Evolutionary conservation across 31 red algal genomes (phyloP).

Genomic region (Bonnemaisonia californica): DNA sequence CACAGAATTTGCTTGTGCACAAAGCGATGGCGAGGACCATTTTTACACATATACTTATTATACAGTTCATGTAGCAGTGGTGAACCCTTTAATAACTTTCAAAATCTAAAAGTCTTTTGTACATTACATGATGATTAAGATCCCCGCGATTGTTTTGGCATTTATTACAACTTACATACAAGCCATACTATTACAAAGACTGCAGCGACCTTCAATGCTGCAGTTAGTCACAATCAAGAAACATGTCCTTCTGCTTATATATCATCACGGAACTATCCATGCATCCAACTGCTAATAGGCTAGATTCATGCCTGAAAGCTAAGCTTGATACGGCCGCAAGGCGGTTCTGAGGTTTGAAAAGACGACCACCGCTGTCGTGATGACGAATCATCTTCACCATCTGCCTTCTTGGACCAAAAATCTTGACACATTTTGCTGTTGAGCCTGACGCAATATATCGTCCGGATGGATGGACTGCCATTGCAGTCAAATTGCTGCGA

Average conservation of each 20-base stretch:
- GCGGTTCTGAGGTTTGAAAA: background rate
- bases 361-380: slow-evolving; percentile 23
- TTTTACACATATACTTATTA: too few species aligned
- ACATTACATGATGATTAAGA: background rate
- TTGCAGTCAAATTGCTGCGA: slow-evolving; percentile 45
- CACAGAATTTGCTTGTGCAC: too few species aligned
- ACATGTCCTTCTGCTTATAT: slow-evolving; percentile 30
- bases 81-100: background rate
- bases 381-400: slow-evolving; percentile 39
- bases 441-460: slow-evolving; percentile 60
- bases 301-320: slow-evolving; percentile 42
- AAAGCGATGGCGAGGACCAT: too few species aligned
- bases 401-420: slow-evolving; percentile 42
- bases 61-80: background rate
- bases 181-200: background rate
- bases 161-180: background rate
- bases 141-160: background rate
- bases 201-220: background rate
- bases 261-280: slow-evolving; percentile 64
- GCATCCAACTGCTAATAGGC: slow-evolving; percentile 40
- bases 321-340: slow-evolving; percentile 47
- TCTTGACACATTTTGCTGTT: slow-evolving; percentile 49
- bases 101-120: slow-evolving; percentile 3
- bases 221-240: background rate
- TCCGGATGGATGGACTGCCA: slow-evolving; percentile 53